Evolutionary conservation across 768 basidiomycete genomes (phyloP), one percentile per base, ranked within the genome.

Genomic region (Agrocybe chaxingu): DNA sequence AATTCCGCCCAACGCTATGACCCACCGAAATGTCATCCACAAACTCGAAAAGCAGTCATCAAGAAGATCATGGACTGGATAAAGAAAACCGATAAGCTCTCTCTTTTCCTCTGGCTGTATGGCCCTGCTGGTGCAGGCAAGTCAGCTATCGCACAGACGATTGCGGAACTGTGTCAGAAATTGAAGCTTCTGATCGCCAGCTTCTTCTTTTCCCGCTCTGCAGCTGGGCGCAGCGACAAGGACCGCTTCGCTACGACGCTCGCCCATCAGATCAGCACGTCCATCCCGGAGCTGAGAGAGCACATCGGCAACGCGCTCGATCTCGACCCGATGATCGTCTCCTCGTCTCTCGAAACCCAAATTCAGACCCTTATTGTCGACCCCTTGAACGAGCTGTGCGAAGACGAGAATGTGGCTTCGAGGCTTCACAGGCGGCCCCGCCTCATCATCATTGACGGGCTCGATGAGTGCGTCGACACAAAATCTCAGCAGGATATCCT

Each of bases 91-190:
- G 10, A 16, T 32, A 30, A 8, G 12, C 12, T 30, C 29, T 9
- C 33, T 36, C 33, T 9, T 32, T 42, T 54, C 3, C 33, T 61
- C n/a, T 61, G 64, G 59, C 41, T 65, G 16, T 52, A 57, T 40
- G 64, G 57, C 8, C 47, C 62, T 42, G 64, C 58, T 7, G 66
- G 66, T 2, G 52, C 58, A n/a, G 64, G 64, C 3, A 67, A 67
- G 47, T 62, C 64, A 3, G 59, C 63, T 4, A 56, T 67, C 9
- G 57, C 59, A 8, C 63, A 58, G 19, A 62, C 64, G 4, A 56
- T 62, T 13, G 61, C 64, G n/a, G 53, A 56, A 10, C 11, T 48
- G 8, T 53, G 38, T 8, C 19, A 30, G 10, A 34, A 47, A 4
- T 7, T 29, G 4, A 45, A 40, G 2, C 19, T 35, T 4, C 44